Evolutionary conservation across 495 filamentous ascomycete genomes (phyloP).

Genomic region (Podospora anserina): DNA sequence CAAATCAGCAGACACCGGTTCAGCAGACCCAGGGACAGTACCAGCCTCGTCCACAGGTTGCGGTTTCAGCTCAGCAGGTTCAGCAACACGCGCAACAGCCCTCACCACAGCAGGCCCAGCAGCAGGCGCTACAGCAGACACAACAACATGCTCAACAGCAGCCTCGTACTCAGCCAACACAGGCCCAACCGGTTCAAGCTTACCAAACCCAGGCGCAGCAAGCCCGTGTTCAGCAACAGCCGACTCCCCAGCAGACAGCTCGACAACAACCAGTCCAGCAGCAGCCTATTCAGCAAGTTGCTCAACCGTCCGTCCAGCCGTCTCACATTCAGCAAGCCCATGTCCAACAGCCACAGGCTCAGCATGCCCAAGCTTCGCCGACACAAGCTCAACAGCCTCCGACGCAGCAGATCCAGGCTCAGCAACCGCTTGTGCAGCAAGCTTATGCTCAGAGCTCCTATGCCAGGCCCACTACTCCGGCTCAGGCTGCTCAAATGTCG

Average conservation of each 20-base stretch:
- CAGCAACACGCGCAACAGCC: not conserved
- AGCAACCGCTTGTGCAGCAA: not conserved
- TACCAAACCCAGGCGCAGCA: not conserved
- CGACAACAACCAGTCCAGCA: not conserved
- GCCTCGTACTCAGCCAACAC: not conserved
- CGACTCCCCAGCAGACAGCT: not conserved
- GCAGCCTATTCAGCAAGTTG: not conserved
- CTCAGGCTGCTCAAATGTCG: not conserved
- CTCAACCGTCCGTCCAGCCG: not conserved
- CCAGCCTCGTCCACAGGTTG: not conserved
- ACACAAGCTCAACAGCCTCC: not conserved
- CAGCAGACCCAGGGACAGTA: not conserved
- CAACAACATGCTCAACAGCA: not conserved
- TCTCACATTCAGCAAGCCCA: not conserved
- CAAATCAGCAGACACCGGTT: not conserved
- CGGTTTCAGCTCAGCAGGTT: not conserved
- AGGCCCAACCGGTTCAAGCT: not conserved
- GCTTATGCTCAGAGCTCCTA: not conserved
- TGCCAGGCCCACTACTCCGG: not conserved
- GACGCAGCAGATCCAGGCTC: not conserved
- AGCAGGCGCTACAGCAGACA: too few relatives aligned
- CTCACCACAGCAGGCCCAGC: too few relatives aligned
- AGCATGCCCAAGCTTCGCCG: not conserved
- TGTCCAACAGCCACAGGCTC: conserved; percentile 6
- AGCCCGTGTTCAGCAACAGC: not conserved